Conservation (phyloP, 345 rosid genomes). For the Gossypium australe region DNA sequence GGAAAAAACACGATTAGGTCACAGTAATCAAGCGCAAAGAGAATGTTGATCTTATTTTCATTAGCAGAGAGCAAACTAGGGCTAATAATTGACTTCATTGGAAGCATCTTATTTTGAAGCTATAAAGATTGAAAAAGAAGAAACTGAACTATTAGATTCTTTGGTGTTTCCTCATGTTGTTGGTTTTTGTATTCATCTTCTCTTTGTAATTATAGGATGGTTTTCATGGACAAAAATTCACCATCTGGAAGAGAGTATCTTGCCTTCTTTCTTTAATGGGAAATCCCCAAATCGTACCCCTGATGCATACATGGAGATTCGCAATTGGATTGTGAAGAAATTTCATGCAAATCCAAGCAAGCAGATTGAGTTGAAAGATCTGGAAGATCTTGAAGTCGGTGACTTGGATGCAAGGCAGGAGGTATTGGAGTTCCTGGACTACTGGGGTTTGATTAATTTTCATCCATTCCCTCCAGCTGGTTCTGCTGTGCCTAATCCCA, state of each 20-base stretch:
- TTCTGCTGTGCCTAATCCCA: constrained; percentile 29
- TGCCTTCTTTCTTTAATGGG: constrained; percentile 84
- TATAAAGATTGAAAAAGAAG: not conserved
- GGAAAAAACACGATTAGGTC: too few species aligned
- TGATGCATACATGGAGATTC: constrained; percentile 67
- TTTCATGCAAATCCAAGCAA: constrained; percentile 67
- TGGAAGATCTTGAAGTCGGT: constrained; percentile 76
- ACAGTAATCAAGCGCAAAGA: not conserved
- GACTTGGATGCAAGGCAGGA: constrained; percentile 76
- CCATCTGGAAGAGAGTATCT: constrained; percentile 68
- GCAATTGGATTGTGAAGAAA: constrained; percentile 80
- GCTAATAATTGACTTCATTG: not conserved
- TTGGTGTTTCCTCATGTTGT: not conserved
- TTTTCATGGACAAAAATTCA: constrained; percentile 87
- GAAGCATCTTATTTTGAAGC: not conserved
- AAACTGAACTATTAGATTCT: not conserved
- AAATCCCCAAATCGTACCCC: constrained; percentile 60
- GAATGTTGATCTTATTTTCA: not conserved
- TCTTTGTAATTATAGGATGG: constrained; percentile 60
- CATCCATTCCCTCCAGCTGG: constrained; percentile 70
- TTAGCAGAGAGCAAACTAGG: constrained; percentile 1
- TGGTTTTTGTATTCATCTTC: constrained; percentile 3
- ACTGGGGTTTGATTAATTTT: constrained; percentile 97
- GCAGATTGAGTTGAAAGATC: constrained; percentile 63
- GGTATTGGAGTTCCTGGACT: constrained; percentile 91